These are phyloP conservation scores for Blepharisma stoltei DNA, from an alignment of 73 alveolate species.

Conservation along the genomic window DNA sequence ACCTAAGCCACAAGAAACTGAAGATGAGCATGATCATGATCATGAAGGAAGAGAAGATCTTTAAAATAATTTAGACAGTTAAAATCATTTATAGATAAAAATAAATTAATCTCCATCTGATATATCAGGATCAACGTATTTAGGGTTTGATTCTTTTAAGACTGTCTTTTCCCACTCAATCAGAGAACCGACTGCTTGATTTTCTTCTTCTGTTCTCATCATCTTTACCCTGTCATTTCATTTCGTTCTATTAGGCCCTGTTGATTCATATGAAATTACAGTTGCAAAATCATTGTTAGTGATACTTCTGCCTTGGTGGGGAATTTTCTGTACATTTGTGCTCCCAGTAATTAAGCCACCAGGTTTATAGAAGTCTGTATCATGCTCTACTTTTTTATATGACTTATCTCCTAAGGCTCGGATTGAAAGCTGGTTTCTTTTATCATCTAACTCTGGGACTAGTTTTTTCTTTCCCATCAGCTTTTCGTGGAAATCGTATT, in stretches of 20 bases:
- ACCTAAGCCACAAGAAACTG: conserved; percentile 7
- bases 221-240: conserved; percentile 52
- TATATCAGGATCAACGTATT: conserved; percentile 53
- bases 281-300: conserved; percentile 47
- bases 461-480: conserved; percentile 44
- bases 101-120: conserved; percentile 41
- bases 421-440: conserved; percentile 44
- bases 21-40: neutral
- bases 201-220: conserved; percentile 42
- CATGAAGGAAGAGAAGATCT: neutral
- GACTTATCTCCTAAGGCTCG: conserved; percentile 52
- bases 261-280: conserved; percentile 32
- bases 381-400: conserved; percentile 52
- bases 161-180: conserved; percentile 56
- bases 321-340: conserved; percentile 32
- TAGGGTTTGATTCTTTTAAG: conserved; percentile 52
- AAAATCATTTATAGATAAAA: too few relatives aligned
- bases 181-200: conserved; percentile 19
- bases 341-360: conserved; percentile 56
- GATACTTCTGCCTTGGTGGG: conserved; percentile 33
- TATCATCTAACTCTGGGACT: conserved; percentile 33
- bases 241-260: conserved; percentile 36
- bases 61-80: neutral
- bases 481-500: conserved; percentile 41
- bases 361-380: conserved; percentile 44